Evolutionary conservation across 2,329 filamentous ascomycete species (phyloP).

Genomic region (Cladosporium sp.): DNA sequence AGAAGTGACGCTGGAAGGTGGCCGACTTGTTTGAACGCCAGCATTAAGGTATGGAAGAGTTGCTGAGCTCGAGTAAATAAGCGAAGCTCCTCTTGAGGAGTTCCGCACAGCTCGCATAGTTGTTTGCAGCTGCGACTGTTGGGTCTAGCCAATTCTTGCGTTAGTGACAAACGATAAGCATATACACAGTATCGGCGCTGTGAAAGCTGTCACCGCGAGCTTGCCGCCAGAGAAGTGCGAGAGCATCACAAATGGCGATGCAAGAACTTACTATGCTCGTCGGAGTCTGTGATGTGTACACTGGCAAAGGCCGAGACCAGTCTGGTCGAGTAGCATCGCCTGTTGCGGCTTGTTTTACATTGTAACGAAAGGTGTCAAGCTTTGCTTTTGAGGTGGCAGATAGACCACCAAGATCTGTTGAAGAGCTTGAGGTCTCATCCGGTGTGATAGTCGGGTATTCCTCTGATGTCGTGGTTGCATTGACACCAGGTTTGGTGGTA

Average conservation of each 20-base stretch:
- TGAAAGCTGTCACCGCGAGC: too few relatives aligned
- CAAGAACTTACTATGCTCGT: conserved; percentile 3
- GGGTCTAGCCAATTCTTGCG: background rate
- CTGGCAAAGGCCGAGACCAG: background rate
- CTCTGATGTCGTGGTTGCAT: background rate
- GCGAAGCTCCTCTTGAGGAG: background rate
- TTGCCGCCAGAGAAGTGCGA: too few relatives aligned
- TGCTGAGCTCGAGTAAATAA: conserved; percentile 5
- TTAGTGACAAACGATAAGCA: too few relatives aligned
- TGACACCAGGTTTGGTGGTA: conserved; percentile 12
- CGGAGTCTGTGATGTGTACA: background rate
- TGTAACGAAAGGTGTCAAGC: conserved; percentile 4
- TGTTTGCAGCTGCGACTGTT: background rate
- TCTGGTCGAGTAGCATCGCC: background rate
- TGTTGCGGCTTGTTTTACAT: background rate
- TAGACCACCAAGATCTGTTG: conserved; percentile 2
- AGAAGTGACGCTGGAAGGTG: background rate
- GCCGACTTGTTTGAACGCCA: background rate
- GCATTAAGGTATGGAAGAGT: background rate
- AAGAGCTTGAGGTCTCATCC: conserved; percentile 2
- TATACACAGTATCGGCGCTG: too few relatives aligned
- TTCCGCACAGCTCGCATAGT: conserved; percentile 7
- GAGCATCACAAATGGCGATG: too few relatives aligned
- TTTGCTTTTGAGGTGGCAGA: conserved; percentile 1
- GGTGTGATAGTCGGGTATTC: background rate